Evolutionary conservation across 108 stramenopile species (phyloP), one percentile per base, ranked within the genome.

Genomic region (Cyclotella cryptica): DNA sequence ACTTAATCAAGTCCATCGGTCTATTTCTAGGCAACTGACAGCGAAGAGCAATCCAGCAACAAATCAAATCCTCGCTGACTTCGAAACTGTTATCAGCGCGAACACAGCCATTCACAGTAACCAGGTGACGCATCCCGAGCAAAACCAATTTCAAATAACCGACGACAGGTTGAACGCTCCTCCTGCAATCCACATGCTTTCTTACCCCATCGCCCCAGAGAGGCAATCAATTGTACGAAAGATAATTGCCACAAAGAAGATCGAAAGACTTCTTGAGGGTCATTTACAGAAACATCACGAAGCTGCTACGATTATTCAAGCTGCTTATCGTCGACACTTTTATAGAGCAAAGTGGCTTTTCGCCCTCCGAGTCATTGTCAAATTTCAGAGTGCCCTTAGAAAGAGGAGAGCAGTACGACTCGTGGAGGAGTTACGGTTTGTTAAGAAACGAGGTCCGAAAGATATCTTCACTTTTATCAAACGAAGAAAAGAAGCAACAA

Each of bases 391-490:
- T 11, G 15, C n/a, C 35, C 0, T 61, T 12, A 30, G 60, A 61
- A 61, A 6, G n/a, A 35, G 60, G 60, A 61, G 30, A n/a, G 60
- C 60, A 39, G 30, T 35, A 2, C 6, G 30, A 39, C 29, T 12
- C 1, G 12, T 30, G 6, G 2, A 61, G 14, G 30, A 61, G 60
- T 30, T 61, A 39, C 35, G 60, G n/a, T 14, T 13, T n/a, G 4
- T 19, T n/a, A 61, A 21, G 13, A 61, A 35, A 12, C 19, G 35
- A 39, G 60, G 30, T 39, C 60, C 60, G 13, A 39, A 13, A 13
- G 60, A 61, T 39, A 61, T 61, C 11, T 61, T 61, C 30, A 12
- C 2, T 3, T 61, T 61, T 30, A 61, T 61, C 13, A 61, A 39
- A 35, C 35, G 9, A 1, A 61, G 60, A 35, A 29, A 61, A 15